These are phyloP conservation scores for Phytophthora hybrid DNA, from an alignment of 352 stramenopile genomes.

Conservation along the genomic window DNA sequence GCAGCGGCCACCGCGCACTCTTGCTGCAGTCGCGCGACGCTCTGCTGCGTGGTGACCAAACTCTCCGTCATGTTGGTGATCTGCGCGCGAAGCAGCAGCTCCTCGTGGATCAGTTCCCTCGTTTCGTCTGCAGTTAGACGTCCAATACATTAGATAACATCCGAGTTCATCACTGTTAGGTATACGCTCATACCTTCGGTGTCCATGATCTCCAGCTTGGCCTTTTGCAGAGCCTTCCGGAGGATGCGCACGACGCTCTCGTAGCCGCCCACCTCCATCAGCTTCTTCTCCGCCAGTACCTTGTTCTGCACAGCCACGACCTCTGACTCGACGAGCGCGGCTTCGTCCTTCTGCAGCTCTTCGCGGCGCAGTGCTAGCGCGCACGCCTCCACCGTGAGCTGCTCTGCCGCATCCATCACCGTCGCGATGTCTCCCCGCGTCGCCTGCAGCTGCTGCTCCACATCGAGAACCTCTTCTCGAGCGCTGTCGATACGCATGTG, in stretches of 20 bases:
- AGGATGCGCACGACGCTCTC: constrained; percentile 65
- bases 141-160: neutral
- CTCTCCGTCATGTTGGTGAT: constrained; percentile 50
- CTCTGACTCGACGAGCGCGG: constrained; percentile 55
- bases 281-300: constrained; percentile 61
- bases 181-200: constrained; percentile 45
- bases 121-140: constrained; percentile 54
- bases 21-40: constrained; percentile 57
- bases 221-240: constrained; percentile 57
- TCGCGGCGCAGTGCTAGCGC: constrained; percentile 60
- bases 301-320: constrained; percentile 60
- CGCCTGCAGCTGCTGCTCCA: constrained; percentile 47
- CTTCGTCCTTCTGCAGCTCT: constrained; percentile 71
- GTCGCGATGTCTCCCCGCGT: constrained; percentile 47
- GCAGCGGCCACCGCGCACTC: constrained; percentile 57
- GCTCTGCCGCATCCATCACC: constrained; percentile 52
- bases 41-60: constrained; percentile 42
- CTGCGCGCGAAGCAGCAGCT: constrained; percentile 64
- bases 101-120: constrained; percentile 52
- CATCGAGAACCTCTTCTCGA: constrained; percentile 45
- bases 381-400: constrained; percentile 61
- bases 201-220: constrained; percentile 60
- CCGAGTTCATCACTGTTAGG: neutral
- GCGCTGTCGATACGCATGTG: constrained; percentile 51
- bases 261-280: constrained; percentile 73